A percentile compares a stretch with the other conserved stretches of the same genome.
phyloP scores from a whole-genome alignment of 441 rosid species.

The Theobroma grandiflorum region DNA sequence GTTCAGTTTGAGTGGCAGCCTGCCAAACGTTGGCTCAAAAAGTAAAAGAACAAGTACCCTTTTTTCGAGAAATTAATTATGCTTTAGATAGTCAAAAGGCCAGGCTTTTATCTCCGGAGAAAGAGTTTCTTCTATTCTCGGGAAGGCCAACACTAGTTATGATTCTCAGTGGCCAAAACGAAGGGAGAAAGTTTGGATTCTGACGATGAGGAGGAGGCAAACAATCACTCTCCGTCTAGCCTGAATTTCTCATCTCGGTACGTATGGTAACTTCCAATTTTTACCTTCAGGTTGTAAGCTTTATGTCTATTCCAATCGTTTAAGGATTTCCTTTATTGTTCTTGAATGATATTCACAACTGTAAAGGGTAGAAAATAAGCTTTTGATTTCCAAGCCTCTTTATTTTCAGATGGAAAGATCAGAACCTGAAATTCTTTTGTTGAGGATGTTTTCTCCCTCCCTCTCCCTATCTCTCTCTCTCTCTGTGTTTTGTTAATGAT shows the following conservation, averaged over 20 bases:
- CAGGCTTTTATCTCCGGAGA: neutral
- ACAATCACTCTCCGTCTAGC: neutral
- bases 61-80: neutral
- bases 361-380: neutral
- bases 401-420: neutral
- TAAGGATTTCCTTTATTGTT: neutral
- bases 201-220: neutral
- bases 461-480: too few species aligned
- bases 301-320: neutral
- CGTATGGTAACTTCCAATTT: neutral
- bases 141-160: neutral
- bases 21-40: neutral
- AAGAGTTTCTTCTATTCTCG: neutral
- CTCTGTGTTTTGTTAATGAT: neutral
- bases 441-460: neutral
- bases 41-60: neutral
- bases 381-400: neutral
- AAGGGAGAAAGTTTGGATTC: neutral
- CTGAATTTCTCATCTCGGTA: neutral
- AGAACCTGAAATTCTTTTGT: neutral
- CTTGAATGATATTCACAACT: neutral
- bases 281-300: neutral
- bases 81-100: conserved; percentile 5
- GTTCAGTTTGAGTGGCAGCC: neutral
- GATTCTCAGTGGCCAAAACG: neutral